phyloP scores from a whole-genome alignment of 768 basidiomycete genomes.

The Lentinus brumalis region DNA sequence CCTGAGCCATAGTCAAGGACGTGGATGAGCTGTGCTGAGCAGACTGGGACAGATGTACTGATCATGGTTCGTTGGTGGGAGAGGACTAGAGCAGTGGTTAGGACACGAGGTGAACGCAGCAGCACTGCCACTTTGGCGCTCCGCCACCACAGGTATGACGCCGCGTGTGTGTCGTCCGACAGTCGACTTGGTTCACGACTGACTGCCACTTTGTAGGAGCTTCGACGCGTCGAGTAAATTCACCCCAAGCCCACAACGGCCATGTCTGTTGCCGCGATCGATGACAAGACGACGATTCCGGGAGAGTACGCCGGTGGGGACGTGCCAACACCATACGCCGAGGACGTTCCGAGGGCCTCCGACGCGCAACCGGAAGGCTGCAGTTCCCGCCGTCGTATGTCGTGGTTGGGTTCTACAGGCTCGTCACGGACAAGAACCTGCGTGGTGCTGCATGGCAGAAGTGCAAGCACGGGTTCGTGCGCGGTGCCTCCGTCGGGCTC shows the following conservation, averaged over 20 bases:
- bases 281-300: not conserved
- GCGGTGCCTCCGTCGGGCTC: slow-evolving; percentile 69
- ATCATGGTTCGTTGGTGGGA: no score
- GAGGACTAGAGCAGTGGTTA: no score
- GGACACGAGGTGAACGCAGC: no score
- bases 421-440: slow-evolving; percentile 72
- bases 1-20: no score
- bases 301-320: slow-evolving; percentile 12
- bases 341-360: slow-evolving; percentile 45
- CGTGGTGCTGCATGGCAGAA: slow-evolving; percentile 83
- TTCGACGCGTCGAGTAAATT: no score
- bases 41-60: no score
- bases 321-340: slow-evolving; percentile 13
- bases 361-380: slow-evolving; percentile 60
- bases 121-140: no score
- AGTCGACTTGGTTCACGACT: no score
- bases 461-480: slow-evolving; percentile 71
- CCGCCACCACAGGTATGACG: no score
- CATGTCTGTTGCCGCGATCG: not conserved
- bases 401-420: slow-evolving; percentile 80
- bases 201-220: no score
- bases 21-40: no score
- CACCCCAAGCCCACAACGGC: not conserved
- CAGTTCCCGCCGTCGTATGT: slow-evolving; percentile 83
- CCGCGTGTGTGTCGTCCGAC: no score